These are phyloP conservation scores for Saururus chinensis DNA, from an alignment of 164 flowering plant species.

Conservation along the genomic window DNA sequence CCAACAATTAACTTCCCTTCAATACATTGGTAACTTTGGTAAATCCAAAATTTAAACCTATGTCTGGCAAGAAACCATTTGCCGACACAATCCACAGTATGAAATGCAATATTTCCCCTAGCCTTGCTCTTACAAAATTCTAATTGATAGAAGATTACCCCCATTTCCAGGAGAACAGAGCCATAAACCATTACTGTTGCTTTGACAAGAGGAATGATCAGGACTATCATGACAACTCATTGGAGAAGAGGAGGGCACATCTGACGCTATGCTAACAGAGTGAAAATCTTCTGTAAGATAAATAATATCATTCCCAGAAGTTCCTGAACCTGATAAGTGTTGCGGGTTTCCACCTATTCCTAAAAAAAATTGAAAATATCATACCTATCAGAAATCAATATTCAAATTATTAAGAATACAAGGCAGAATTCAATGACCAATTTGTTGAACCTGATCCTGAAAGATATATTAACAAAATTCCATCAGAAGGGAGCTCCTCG, in stretches of 20 bases:
- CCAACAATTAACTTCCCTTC: no score
- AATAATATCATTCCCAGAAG: constrained; percentile 12
- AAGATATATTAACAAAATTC: constrained; percentile 68
- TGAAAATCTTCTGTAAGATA: constrained; percentile 33
- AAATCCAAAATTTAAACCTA: no score
- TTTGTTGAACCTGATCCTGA: constrained; percentile 59
- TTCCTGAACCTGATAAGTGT: constrained; percentile 32
- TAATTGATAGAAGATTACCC: constrained; percentile 31
- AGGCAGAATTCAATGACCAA: neutral
- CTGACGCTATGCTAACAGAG: constrained; percentile 26
- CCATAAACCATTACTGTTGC: constrained; percentile 27
- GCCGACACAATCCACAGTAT: neutral
- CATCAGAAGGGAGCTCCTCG: constrained; percentile 84
- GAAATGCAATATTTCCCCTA: neutral
- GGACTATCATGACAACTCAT: constrained; percentile 21
- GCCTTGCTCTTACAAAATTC: neutral
- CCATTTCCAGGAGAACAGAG: constrained; percentile 62
- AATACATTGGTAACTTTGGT: no score
- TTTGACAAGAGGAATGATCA: constrained; percentile 16
- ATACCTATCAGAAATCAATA: neutral
- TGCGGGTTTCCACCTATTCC: constrained; percentile 30
- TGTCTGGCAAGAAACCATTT: neutral
- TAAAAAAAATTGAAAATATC: constrained; percentile 19
- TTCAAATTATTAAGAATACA: neutral
- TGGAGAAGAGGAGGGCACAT: constrained; percentile 21